Base-by-base conservation (phyloP, 192 early-diverging fungal genomes). In the Chytriomyces sp. region DNA sequence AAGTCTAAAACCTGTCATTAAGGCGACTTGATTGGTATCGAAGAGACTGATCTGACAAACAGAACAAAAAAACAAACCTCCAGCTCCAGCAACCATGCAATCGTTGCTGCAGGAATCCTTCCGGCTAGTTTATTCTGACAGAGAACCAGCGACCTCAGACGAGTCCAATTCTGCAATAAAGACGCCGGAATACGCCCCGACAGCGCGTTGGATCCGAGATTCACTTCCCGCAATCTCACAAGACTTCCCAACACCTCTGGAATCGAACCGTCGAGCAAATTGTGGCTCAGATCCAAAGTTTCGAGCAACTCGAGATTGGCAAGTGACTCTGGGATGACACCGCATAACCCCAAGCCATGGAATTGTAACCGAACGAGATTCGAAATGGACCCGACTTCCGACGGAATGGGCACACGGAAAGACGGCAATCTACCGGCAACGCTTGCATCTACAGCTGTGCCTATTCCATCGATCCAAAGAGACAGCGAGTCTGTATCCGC, bases 261-360 rank as follows among this genome's bases (percentile, higher is more conserved):
- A 47, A 69, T 69, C 26, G 24, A 26, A 18, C 46, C 67, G 1
- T 47, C 2, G 24, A 69, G 67, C 1, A n/a, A n/a, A 46, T 69
- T 69, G 13, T 69, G 9, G 26, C 46, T 48, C 4, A 69, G 46
- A 47, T 69, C 46, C 11, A 69, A 13, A 46, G 13, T 20, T 57
- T n/a, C 53, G 13, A 57, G 53, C 20, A n/a, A n/a, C 20, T 57
- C 20, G 2, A 69, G 46, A 24, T 35, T 24, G n/a, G 2, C 46
- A 24, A 69, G 67, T 13, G n/a, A 16, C 9, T 69, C 46, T 28
- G 67, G 43, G 45, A 69, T 69, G n/a, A 45, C 18, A 2, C 67
- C 46, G 43, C 43, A 46, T 18, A 69, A 5, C 16, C 53, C 53
- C 13, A 57, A 20, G 13, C 53, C 53, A 20, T 57, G 53, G 1